phyloP scores from a whole-genome alignment of 176 grass and related monocot genomes.

The Musa acuminata region DNA sequence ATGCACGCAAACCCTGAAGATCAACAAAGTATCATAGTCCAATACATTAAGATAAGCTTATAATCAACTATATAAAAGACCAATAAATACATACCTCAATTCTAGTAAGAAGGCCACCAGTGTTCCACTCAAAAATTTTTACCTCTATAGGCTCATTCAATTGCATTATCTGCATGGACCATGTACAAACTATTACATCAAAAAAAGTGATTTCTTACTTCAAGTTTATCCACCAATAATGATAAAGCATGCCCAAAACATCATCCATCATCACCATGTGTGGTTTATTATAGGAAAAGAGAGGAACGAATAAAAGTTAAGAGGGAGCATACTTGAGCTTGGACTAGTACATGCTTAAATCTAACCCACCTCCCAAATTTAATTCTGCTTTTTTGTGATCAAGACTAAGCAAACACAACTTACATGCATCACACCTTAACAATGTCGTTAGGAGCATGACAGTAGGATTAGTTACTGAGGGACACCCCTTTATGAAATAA shows the following conservation, averaged over 20 bases:
- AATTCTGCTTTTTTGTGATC: not conserved
- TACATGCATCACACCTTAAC: not conserved
- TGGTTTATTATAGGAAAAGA: not conserved
- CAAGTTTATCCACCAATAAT: not conserved
- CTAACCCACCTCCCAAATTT: not conserved
- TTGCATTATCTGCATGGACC: slow-evolving; percentile 63
- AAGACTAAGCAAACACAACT: not conserved
- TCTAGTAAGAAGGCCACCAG: slow-evolving; percentile 64
- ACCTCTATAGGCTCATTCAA: slow-evolving; percentile 72
- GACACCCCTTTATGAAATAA: no score
- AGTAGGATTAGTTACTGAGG: no score
- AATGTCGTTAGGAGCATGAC: not conserved
- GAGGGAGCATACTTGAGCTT: not conserved
- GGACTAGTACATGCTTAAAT: not conserved
- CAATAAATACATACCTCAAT: slow-evolving; percentile 51
- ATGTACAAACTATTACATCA: slow-evolving; percentile 11
- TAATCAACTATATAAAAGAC: slow-evolving; percentile 6
- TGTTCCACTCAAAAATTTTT: slow-evolving; percentile 88
- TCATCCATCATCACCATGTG: not conserved
- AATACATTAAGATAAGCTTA: slow-evolving; percentile 11
- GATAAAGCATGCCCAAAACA: not conserved
- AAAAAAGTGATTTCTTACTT: not conserved
- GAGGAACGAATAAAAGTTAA: not conserved
- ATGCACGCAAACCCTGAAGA: slow-evolving; percentile 75
- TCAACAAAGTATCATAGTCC: slow-evolving; percentile 10